Evolutionary conservation across 305 asterid genomes (phyloP).

Genomic region (Rubia balearica): DNA sequence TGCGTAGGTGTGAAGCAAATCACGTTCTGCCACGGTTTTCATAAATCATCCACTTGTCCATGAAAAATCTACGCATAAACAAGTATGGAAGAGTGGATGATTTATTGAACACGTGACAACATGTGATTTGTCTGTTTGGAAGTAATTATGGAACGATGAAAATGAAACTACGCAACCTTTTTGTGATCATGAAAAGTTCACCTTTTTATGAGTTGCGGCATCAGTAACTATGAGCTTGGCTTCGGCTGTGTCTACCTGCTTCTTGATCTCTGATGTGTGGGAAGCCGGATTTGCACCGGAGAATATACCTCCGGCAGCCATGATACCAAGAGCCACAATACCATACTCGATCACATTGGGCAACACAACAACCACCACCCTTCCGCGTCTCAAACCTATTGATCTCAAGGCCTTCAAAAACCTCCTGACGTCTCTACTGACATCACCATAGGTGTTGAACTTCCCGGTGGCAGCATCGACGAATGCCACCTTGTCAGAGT

Average conservation of each 20-base stretch:
- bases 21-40: too few species aligned
- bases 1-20: too few species aligned
- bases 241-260: constrained; percentile 79
- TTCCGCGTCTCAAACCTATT: constrained; percentile 73
- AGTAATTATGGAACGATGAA: too few species aligned
- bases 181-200: constrained; percentile 8
- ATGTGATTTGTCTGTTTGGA: too few species aligned
- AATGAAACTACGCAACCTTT: too few species aligned
- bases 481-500: constrained; percentile 55
- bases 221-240: constrained; percentile 77
- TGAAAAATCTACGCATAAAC: too few species aligned
- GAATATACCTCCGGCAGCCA: constrained; percentile 86
- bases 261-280: constrained; percentile 69
- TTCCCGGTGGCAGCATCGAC: constrained; percentile 71
- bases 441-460: constrained; percentile 56
- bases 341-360: constrained; percentile 79
- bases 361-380: constrained; percentile 67
- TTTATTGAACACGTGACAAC: too few species aligned
- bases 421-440: constrained; percentile 49
- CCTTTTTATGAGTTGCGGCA: constrained; percentile 74
- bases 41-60: too few species aligned
- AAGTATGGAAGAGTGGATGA: too few species aligned
- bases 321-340: constrained; percentile 74
- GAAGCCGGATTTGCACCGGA: constrained; percentile 84
- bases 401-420: constrained; percentile 85